Percentiles rank a stretch among this genome's conserved stretches.
Conservation (phyloP, 1,139 yeast genomes). For the Pichia sp. region DNA sequence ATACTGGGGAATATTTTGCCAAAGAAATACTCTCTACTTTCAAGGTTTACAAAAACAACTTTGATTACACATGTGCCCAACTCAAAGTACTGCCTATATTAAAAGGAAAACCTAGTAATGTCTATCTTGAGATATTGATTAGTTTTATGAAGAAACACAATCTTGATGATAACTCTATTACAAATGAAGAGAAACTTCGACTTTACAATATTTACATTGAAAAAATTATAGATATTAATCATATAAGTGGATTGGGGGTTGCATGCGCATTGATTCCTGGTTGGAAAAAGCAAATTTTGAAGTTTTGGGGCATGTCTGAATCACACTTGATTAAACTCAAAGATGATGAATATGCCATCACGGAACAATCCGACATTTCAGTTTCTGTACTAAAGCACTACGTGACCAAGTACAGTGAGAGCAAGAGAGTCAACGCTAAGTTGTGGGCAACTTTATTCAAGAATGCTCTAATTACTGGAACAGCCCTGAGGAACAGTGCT, state of each 20-base stretch:
- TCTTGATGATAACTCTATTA: background rate
- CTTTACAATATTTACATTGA: conserved; percentile 4
- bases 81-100: background rate
- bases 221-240: background rate
- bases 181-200: background rate
- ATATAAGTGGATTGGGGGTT: background rate
- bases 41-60: background rate
- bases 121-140: background rate
- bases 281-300: background rate
- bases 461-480: background rate
- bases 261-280: conserved; percentile 9
- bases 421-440: background rate
- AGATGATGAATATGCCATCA: background rate
- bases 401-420: background rate
- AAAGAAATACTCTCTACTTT: background rate
- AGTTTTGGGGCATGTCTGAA: conserved; percentile 7
- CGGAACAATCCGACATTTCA: background rate
- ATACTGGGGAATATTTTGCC: background rate
- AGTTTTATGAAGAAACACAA: conserved; percentile 2
- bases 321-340: background rate
- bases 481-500: background rate
- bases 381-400: background rate
- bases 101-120: background rate
- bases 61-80: conserved; percentile 8
- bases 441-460: conserved; percentile 6